These are phyloP conservation scores for Crucihimalaya himalaica DNA, from an alignment of 345 rosid genomes.

Conservation along the genomic window DNA sequence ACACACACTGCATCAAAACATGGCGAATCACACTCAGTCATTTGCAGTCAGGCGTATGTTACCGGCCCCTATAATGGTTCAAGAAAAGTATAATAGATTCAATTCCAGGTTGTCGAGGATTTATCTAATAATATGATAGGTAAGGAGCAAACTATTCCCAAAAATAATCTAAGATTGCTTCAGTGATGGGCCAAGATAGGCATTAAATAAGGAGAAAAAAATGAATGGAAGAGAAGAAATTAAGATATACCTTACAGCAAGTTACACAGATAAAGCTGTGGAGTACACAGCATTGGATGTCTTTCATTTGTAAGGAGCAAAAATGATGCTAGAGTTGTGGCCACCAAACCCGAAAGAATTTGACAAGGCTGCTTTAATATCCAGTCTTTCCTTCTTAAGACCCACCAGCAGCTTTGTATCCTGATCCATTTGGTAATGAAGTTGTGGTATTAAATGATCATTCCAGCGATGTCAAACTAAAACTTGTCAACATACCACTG, in stretches of 20 bases:
- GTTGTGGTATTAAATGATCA: background rate
- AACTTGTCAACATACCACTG: conserved; percentile 57
- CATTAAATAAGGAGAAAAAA: background rate
- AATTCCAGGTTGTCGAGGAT: background rate
- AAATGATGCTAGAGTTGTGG: conserved; percentile 87
- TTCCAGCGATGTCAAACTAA: background rate
- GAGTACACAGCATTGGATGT: background rate
- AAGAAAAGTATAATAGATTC: background rate
- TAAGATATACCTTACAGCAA: conserved; percentile 33
- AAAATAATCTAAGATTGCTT: background rate
- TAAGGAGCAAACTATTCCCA: background rate
- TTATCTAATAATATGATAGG: background rate
- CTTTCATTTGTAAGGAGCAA: conserved; percentile 75
- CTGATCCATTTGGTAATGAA: conserved; percentile 44
- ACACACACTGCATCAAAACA: conserved; percentile 6
- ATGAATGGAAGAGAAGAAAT: background rate
- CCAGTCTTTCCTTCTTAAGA: conserved; percentile 73
- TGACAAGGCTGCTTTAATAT: conserved; percentile 79
- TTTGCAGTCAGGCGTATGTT: background rate
- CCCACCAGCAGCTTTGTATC: conserved; percentile 72
- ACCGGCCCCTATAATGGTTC: background rate
- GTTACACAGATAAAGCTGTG: conserved; percentile 33
- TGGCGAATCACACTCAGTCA: background rate
- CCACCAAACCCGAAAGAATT: conserved; percentile 95
- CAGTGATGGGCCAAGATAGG: background rate